Base-by-base conservation (phyloP, 139 green algal species). In the Closterium sp. region DNA sequence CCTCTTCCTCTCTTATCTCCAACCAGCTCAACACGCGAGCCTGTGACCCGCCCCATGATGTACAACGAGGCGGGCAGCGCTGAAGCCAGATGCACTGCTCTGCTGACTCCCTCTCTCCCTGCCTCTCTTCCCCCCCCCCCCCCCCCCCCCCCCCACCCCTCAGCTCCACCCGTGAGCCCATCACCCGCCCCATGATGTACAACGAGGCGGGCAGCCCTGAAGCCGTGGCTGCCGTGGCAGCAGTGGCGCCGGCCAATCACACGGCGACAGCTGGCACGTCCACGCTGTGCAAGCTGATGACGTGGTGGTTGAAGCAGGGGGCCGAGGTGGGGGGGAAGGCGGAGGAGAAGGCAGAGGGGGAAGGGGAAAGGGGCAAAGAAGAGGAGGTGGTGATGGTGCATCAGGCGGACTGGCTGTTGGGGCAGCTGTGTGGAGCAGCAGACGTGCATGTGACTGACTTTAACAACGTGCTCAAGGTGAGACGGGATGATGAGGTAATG, bases 201-300 rank as follows among this genome's bases (percentile, higher is more conserved):
- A n/a, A n/a, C n/a, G n/a, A n/a, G n/a, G n/a, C n/a, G 89, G 29
- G 28, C n/a, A 22, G 50, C 32, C 9, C 91, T 86, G 30, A 70
- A 9, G 34, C 88, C 22, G 7, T 92, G 85, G 22, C 70, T 17
- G 84, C 29, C 1, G 94, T 96, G 38, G 95, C 96, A 95, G 91
- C 91, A 7, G 96, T 99, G 9, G 97, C 96, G 0, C 97, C 97
- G 0, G 30, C 94, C 9, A 90, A 95, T 4, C 97, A 99, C 96
- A 98, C 97, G 0, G 96, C 96, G 17, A 95, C 95, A 0, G 96
- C 97, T 0, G 91, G 96, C 86, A 98, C 97, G 31, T 98, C 97
- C 38, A 97, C 97, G 0, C 95, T 99, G 50, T 97, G 95, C 95
- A 99, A 99, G 38, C 86, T 93, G 91, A 22, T 87, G 22, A 17